Percentiles rank a stretch among this genome's conserved stretches.
These are phyloP conservation scores for Aureobasidium pullulans DNA, from an alignment of 2,329 filamentous ascomycete genomes.

Conservation along the genomic window DNA sequence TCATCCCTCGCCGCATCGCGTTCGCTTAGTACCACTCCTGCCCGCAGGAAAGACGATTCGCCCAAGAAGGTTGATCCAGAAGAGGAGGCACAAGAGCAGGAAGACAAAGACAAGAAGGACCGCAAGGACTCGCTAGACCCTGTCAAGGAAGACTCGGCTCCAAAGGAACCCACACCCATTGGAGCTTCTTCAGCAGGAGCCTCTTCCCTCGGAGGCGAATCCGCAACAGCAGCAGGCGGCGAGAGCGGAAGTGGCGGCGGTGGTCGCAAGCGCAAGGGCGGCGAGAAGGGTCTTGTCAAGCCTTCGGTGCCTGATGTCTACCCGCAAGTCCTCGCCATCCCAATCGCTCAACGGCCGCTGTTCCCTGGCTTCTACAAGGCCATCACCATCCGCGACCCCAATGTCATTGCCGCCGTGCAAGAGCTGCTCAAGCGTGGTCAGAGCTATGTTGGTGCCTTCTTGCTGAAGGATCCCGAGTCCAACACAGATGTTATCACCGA, in stretches of 20 bases:
- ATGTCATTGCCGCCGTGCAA: conserved; percentile 84
- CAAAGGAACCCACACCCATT: conserved; percentile 44
- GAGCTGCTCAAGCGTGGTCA: conserved; percentile 97
- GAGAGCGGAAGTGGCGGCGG: conserved; percentile 51
- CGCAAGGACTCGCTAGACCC: conserved; percentile 34
- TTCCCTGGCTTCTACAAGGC: conserved; percentile 99
- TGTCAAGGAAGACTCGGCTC: conserved; percentile 41
- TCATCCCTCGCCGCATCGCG: conserved; percentile 22
- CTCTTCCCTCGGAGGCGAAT: conserved; percentile 31
- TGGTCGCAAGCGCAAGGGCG: conserved; percentile 57
- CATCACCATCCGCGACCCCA: conserved; percentile 88
- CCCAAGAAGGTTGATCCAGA: conserved; percentile 41
- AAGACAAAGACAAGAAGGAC: conserved; percentile 38
- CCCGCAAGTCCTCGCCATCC: conserved; percentile 94
- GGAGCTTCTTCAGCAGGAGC: not conserved
- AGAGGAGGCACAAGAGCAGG: conserved; percentile 28
- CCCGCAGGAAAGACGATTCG: conserved; percentile 50
- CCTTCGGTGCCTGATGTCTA: conserved; percentile 89
- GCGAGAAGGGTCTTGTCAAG: conserved; percentile 56
- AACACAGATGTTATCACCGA: conserved; percentile 92
- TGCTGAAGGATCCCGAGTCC: conserved; percentile 92
- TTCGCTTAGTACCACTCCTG: conserved; percentile 34
- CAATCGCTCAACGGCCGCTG: conserved; percentile 84
- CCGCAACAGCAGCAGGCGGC: conserved; percentile 50
- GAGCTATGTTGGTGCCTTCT: conserved; percentile 91